Base-by-base conservation (phyloP, 306 rosid genomes). In the Elaeagnus macrophylla region DNA sequence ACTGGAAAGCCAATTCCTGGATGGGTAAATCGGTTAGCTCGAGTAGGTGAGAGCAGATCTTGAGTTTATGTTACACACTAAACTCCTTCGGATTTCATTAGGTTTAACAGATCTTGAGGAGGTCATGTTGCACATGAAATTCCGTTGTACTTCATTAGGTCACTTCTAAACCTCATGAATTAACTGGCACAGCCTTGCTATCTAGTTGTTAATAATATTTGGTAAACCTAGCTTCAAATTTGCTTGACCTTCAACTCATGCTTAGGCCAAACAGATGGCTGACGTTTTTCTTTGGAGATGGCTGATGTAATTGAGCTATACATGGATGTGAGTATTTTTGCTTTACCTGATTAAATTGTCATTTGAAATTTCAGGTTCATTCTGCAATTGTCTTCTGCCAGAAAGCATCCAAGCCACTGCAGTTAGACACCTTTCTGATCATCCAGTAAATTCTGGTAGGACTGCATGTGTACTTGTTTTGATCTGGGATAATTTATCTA, bases 21-120 rank as follows among this genome's bases (percentile, higher is more conserved):
- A 45, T 87, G 96, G 99, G 95, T 93, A 60, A 93, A 93, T 75
- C 82, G 96, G 56, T 80, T 93, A 56, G 99, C 99, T 20, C 83
- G 77, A 55, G 80, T 82, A 56, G 99, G 96, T 93, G 60, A 80
- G 93, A 61, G 35, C 16, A 43, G 40, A 37, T 67, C 70, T 61
- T 54, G 62, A 39, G 51, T 11, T 48, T 53, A 25, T 49, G 48
- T 64, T 62, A 53, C 10, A 38, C 59, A 32, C 59, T n/a, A 37
- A 17, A 45, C 51, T 54, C 13, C 6, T 35, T 49, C 39, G 50
- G 35, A 32, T 5, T 54, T 25, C 32, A 25, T 25, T 25, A 0
- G 3, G 32, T 25, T 25, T 25, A 25, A 25, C 32, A 25, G 32
- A 25, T 25, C 32, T 25, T 37, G 15, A 37, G 0, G 8, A 8